A percentile compares a stretch with the other conserved stretches of the same genome.
Conservation (phyloP, 1,284 basidiomycete genomes). For the Cutaneotrichosporon cavernicola region DNA sequence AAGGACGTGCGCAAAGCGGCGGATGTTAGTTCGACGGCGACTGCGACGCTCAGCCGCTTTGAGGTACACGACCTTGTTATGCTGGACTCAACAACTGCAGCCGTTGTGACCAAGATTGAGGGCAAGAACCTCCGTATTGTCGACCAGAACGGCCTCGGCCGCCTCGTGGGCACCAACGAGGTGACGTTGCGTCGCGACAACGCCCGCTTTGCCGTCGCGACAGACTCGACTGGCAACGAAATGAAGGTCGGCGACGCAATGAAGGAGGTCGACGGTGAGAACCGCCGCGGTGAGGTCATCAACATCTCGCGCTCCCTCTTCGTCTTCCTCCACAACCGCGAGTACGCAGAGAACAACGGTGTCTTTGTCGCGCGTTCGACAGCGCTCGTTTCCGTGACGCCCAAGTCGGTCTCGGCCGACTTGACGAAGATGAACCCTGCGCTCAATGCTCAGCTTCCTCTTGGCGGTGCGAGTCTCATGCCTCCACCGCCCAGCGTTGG, state of each 20-base stretch:
- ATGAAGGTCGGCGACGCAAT: conserved; percentile 78
- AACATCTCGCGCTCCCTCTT: conserved; percentile 95
- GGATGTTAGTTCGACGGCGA: conserved; percentile 70
- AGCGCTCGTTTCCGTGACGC: conserved; percentile 76
- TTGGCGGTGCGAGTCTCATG: conserved; percentile 56
- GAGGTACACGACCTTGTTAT: conserved; percentile 96
- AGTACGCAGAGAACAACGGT: conserved; percentile 85
- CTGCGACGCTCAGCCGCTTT: conserved; percentile 59
- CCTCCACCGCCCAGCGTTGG: conserved; percentile 62
- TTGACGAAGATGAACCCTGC: conserved; percentile 96
- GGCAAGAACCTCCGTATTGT: conserved; percentile 91
- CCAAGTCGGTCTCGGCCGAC: conserved; percentile 69
- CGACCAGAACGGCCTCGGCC: conserved; percentile 87
- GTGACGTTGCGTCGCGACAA: conserved; percentile 83
- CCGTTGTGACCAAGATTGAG: conserved; percentile 97
- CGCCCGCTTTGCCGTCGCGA: conserved; percentile 79
- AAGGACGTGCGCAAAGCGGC: conserved; percentile 97
- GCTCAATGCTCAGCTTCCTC: conserved; percentile 54
- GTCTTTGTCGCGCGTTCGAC: conserved; percentile 79
- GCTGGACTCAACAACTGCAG: conserved; percentile 89
- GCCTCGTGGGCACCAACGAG: conserved; percentile 88
- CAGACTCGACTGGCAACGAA: conserved; percentile 79
- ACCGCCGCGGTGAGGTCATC: conserved; percentile 86
- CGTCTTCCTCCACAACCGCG: conserved; percentile 91
- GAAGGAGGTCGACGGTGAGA: conserved; percentile 88